Percentiles rank a stretch among this genome's conserved stretches.
Conservation (phyloP, 2,329 filamentous ascomycete genomes). For the Penicillium sp. region DNA sequence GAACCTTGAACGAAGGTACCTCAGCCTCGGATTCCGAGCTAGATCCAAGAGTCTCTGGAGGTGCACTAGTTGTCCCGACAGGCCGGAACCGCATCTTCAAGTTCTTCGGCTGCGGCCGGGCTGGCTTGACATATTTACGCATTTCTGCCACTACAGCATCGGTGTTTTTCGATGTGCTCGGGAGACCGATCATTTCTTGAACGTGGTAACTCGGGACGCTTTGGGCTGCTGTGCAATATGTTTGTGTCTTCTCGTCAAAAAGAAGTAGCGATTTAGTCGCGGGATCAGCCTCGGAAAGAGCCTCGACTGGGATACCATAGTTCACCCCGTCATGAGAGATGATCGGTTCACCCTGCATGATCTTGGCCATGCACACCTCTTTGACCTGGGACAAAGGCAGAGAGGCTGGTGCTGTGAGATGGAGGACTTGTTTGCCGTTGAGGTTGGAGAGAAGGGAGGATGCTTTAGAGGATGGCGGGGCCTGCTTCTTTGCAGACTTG, state of each 20-base stretch:
- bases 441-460: constrained; percentile 41
- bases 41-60: constrained; percentile 38
- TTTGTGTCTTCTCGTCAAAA: constrained; percentile 38
- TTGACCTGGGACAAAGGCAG: constrained; percentile 48
- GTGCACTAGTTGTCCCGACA: constrained; percentile 37
- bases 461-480: constrained; percentile 33
- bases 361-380: constrained; percentile 44
- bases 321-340: constrained; percentile 44
- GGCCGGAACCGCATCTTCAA: constrained; percentile 49
- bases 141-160: constrained; percentile 26
- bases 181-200: constrained; percentile 39
- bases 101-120: constrained; percentile 43
- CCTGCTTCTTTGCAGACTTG: constrained; percentile 37
- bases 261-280: constrained; percentile 37
- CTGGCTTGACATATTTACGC: constrained; percentile 35
- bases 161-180: constrained; percentile 24
- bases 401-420: constrained; percentile 48
- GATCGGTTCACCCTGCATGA: constrained; percentile 43
- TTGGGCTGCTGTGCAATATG: constrained; percentile 31
- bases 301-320: constrained; percentile 42
- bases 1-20: constrained; percentile 34
- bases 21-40: constrained; percentile 42
- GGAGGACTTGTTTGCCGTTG: constrained; percentile 49
- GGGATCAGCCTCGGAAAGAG: constrained; percentile 29
- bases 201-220: constrained; percentile 38